Evolutionary conservation across 2,329 filamentous ascomycete genomes (phyloP), one percentile per base, ranked within the genome.

Genomic region (Colletotrichum sp.): DNA sequence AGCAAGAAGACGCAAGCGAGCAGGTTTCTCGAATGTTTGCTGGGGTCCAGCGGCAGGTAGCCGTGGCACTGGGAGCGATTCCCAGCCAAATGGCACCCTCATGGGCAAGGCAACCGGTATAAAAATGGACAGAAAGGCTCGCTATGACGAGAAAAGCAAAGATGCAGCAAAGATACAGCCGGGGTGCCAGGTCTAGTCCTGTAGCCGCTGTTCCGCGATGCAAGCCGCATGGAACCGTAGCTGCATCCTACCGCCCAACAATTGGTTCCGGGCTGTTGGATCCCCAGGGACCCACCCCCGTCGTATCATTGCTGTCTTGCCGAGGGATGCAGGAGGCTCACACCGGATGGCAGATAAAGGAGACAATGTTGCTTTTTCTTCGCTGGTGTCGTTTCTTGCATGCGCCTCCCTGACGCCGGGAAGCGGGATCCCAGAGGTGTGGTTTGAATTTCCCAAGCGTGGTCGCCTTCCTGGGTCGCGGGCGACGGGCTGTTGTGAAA

Each of bases 211-310:
- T 73, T 59, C 64, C 69, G 63, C 57, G 21, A 39, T 64, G 73
- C 69, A 57, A 57, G 63, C 57, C 55, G 60, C 57, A 59, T 65
- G 73, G 70, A 69, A 44, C 32, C 18, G 32, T 49, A 32, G n/a
- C 30, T 69, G 65, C 28, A 60, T 10, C 12, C 32, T 62, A 57
- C 49, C 44, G 59, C 44, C 12, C n/a, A 62, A 55, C 34, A 21
- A 74, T 66, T 74, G 74, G 74, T 69, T 67, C 70, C 74, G 18
- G 34, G 21, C 64, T 65, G 59, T 60, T 44, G 74, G 74, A 55
- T 69, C 7, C 26, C 34, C 21, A 59, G 59, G 59, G 64, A 28
- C 32, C 63, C 70, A 65, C 64, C 44, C 57, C 39, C 34, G 15
- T 60, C 71, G 63, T 34, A 57, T 64, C 57, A 62, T 63, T 21